phyloP scores from a whole-genome alignment of 768 basidiomycete species.

The Russula griseocarnosa region DNA sequence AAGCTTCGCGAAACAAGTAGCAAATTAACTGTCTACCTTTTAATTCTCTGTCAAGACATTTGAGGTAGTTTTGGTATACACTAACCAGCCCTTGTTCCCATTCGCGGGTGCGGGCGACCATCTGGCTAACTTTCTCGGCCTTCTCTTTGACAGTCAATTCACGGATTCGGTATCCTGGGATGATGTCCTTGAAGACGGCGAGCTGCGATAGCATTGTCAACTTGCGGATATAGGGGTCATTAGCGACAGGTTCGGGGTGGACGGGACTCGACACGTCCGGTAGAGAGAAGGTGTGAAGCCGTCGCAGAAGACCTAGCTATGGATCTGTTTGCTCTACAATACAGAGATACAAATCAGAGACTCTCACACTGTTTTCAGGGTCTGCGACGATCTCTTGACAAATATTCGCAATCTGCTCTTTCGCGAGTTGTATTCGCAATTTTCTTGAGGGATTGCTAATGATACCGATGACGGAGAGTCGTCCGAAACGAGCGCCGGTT shows the following conservation, averaged over 20 bases:
- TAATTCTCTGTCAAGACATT: slow-evolving; percentile 76
- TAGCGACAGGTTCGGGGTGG: slow-evolving; percentile 64
- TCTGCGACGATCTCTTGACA: slow-evolving; percentile 94
- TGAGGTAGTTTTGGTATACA: slow-evolving; percentile 87
- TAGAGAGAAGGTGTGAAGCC: slow-evolving; percentile 86
- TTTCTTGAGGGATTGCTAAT: slow-evolving; percentile 62
- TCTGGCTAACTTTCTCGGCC: slow-evolving; percentile 89
- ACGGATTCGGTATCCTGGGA: slow-evolving; percentile 95
- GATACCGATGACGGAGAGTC: slow-evolving; percentile 70
- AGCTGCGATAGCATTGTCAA: slow-evolving; percentile 86
- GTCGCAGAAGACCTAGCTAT: slow-evolving; percentile 83
- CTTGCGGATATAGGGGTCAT: slow-evolving; percentile 81
- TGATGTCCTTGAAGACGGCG: slow-evolving; percentile 92
- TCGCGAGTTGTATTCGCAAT: slow-evolving; percentile 67
- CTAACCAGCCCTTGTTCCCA: slow-evolving; percentile 92
- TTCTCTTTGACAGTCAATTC: slow-evolving; percentile 86
- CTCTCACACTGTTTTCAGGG: slow-evolving; percentile 87
- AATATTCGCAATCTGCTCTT: slow-evolving; percentile 89
- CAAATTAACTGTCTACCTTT: slow-evolving; percentile 56
- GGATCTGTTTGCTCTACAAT: slow-evolving; percentile 15
- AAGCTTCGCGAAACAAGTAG: slow-evolving; percentile 6
- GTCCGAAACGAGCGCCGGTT: slow-evolving; percentile 85
- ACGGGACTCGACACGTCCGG: slow-evolving; percentile 65
- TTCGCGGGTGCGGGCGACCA: slow-evolving; percentile 84
- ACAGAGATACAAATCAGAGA: slow-evolving; percentile 8